Evolutionary conservation across 2,329 filamentous ascomycete genomes (phyloP).

Genomic region (Colletotrichum graminicola): DNA sequence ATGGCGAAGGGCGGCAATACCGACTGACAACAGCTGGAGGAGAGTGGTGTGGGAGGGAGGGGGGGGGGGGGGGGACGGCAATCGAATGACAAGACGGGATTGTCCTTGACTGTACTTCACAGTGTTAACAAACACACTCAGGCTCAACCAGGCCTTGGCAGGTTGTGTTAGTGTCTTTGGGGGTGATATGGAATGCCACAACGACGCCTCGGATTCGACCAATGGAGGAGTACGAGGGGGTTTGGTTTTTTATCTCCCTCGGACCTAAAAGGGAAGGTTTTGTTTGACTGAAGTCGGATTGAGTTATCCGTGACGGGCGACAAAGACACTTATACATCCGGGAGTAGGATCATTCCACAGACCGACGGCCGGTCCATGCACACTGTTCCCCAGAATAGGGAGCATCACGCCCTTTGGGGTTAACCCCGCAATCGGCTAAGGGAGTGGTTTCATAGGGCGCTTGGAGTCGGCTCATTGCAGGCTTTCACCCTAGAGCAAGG

Average conservation of each 20-base stretch:
- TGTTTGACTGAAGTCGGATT: conserved; percentile 32
- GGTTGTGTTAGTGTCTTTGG: not conserved
- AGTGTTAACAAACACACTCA: conserved; percentile 19
- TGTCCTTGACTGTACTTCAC: conserved; percentile 9
- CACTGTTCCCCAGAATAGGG: conserved; percentile 25
- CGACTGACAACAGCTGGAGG: not conserved
- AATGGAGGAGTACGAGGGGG: not conserved
- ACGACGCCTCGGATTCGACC: not conserved
- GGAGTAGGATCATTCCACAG: conserved; percentile 28
- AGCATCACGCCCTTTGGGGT: conserved; percentile 35
- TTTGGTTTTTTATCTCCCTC: not conserved
- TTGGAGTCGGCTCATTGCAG: conserved; percentile 38
- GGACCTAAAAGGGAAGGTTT: conserved; percentile 11
- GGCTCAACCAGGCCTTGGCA: conserved; percentile 1
- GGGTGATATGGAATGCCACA: not conserved
- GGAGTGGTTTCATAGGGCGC: conserved; percentile 37
- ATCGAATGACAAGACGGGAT: conserved; percentile 7
- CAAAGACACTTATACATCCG: conserved; percentile 36
- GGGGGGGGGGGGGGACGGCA: not conserved
- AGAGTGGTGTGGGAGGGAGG: not conserved
- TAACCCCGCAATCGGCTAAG: conserved; percentile 36
- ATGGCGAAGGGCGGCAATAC: conserved; percentile 25
- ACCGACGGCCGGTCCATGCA: conserved; percentile 29
- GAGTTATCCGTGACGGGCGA: conserved; percentile 26
- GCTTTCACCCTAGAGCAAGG: not conserved